These are phyloP conservation scores for Persicaria maculosa DNA, from an alignment of 148 eudicot genomes.

Conservation along the genomic window DNA sequence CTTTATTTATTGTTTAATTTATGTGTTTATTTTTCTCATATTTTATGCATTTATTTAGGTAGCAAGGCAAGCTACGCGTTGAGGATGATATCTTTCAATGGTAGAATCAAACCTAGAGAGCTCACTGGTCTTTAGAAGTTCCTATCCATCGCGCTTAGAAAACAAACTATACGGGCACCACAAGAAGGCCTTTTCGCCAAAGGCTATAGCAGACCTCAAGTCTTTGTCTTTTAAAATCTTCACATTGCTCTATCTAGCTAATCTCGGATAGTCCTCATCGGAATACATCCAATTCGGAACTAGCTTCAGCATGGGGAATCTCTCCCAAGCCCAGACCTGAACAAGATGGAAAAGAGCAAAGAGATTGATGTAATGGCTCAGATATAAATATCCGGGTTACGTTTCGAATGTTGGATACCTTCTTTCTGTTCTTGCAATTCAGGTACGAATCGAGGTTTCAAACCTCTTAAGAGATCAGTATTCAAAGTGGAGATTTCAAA, in stretches of 20 bases:
- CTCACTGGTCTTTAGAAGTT: slow-evolving; percentile 27
- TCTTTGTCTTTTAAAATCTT: not conserved
- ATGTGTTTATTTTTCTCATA: too few relatives aligned
- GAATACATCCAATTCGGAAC: not conserved
- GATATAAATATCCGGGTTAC: too few relatives aligned
- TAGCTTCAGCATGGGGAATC: slow-evolving; percentile 23
- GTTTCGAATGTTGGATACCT: too few relatives aligned
- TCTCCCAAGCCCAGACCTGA: slow-evolving; percentile 55
- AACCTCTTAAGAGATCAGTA: too few relatives aligned
- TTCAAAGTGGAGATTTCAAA: too few relatives aligned
- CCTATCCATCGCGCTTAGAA: not conserved
- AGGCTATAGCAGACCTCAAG: slow-evolving; percentile 12
- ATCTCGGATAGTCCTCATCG: slow-evolving; percentile 7
- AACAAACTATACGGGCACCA: slow-evolving; percentile 41
- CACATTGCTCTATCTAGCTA: slow-evolving; percentile 25
- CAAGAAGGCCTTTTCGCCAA: slow-evolving; percentile 11
- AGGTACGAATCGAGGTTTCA: too few relatives aligned
- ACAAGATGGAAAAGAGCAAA: slow-evolving; percentile 23
- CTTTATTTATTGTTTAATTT: too few relatives aligned
- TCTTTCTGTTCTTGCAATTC: too few relatives aligned
- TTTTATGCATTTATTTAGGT: too few relatives aligned
- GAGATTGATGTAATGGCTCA: too few relatives aligned
- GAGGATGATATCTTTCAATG: slow-evolving; percentile 38
- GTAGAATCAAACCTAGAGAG: slow-evolving; percentile 29
- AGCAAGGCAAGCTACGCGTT: slow-evolving; percentile 42